A percentile compares a stretch with the other conserved stretches of the same genome.
Evolutionary conservation across 192 early-diverging fungal genomes (phyloP).

Genomic region (Thamnidium elegans): DNA sequence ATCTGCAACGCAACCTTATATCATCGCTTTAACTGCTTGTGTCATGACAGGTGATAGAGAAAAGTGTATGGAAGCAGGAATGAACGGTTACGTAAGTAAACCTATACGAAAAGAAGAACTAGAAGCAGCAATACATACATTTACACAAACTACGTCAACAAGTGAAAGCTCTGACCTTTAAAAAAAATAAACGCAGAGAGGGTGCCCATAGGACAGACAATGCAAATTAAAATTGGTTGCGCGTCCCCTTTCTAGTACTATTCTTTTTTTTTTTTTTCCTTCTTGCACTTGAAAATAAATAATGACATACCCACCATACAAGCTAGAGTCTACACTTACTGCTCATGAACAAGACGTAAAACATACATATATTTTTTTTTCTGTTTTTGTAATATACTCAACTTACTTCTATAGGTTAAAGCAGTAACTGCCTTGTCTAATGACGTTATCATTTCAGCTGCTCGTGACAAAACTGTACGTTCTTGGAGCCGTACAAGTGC

Average conservation of each 20-base stretch:
- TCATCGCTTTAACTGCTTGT: conserved; percentile 35
- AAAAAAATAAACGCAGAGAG: too few species aligned
- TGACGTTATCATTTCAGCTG: conserved; percentile 64
- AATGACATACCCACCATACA: conserved; percentile 12
- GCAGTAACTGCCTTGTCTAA: conserved; percentile 58
- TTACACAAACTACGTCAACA: neutral
- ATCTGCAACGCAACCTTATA: conserved; percentile 15
- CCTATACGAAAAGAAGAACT: conserved; percentile 49
- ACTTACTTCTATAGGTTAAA: conserved; percentile 52
- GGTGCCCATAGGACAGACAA: neutral
- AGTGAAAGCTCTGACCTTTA: too few species aligned
- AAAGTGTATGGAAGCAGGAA: conserved; percentile 34
- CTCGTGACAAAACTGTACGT: conserved; percentile 73
- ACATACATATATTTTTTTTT: too few species aligned
- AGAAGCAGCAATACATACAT: conserved; percentile 18
- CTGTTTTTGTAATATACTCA: neutral
- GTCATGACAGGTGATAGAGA: conserved; percentile 31
- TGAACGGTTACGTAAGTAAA: conserved; percentile 52
- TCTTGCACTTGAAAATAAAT: neutral
- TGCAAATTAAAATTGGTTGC: neutral
- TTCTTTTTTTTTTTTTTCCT: neutral
- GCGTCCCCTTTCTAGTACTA: neutral
- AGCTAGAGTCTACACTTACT: neutral
- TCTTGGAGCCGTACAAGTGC: conserved; percentile 61
- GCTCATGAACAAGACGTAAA: conserved; percentile 16